phyloP scores from a whole-genome alignment of 78 protist species.

The Protostelium mycophagum region DNA sequence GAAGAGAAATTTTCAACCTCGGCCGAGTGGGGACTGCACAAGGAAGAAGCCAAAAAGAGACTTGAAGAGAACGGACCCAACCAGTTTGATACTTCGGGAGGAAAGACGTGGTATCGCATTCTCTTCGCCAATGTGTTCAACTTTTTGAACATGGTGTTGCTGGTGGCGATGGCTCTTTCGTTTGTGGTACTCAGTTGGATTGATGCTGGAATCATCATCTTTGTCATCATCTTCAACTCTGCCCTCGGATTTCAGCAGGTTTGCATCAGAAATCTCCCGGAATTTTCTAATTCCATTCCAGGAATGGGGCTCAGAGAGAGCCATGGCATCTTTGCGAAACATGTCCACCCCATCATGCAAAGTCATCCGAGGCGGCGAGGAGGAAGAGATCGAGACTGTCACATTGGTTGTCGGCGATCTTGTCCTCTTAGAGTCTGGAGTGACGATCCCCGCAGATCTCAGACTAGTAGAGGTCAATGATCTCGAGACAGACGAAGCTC shows the following conservation, averaged over 20 bases:
- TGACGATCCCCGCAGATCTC: constrained; percentile 78
- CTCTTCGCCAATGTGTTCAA: not conserved
- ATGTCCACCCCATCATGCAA: constrained; percentile 59
- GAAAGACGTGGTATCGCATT: not conserved
- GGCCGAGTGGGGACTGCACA: not conserved
- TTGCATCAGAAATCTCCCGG: not conserved
- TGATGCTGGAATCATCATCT: not conserved
- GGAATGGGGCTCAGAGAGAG: constrained; percentile 54
- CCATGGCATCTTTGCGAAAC: constrained; percentile 68
- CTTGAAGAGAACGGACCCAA: not conserved
- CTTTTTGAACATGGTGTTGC: not conserved
- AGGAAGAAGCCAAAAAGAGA: not conserved
- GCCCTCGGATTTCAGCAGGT: not conserved
- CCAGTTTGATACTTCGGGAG: not conserved
- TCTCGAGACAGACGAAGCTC: constrained; percentile 17
- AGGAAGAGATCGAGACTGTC: constrained; percentile 25
- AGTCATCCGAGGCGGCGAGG: constrained; percentile 71
- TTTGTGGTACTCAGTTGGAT: not conserved
- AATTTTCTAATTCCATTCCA: too few species aligned
- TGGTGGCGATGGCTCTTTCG: not conserved
- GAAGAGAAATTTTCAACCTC: not conserved
- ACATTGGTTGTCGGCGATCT: constrained; percentile 83
- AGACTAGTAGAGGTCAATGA: constrained; percentile 12
- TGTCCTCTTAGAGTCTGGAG: constrained; percentile 68
- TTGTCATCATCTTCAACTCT: not conserved